phyloP scores from a whole-genome alignment of 2,329 filamentous ascomycete species.

The Fusarium solani-melongenae region DNA sequence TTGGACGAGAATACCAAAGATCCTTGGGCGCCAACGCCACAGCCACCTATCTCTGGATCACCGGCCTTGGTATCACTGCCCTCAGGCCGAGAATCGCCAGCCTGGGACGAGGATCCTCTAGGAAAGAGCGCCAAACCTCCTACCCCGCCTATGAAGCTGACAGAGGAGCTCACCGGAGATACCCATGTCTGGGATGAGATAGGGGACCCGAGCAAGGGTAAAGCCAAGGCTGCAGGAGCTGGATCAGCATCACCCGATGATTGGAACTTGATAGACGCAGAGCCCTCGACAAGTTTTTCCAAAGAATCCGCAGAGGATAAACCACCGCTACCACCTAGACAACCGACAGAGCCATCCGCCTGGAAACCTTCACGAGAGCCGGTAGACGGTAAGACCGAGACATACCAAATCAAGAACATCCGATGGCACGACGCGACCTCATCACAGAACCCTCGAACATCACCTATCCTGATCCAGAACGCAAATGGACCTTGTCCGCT shows the following conservation, averaged over 20 bases:
- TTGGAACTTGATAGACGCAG: constrained; percentile 64
- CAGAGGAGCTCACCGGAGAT: constrained; percentile 53
- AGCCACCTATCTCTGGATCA: constrained; percentile 41
- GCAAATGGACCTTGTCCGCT: constrained; percentile 94
- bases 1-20: constrained; percentile 44
- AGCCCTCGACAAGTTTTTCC: constrained; percentile 41
- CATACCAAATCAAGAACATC: constrained; percentile 93
- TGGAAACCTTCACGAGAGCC: constrained; percentile 56
- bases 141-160: constrained; percentile 39
- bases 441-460: constrained; percentile 73
- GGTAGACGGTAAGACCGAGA: constrained; percentile 70
- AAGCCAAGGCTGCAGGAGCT: constrained; percentile 47
- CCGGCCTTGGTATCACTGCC: constrained; percentile 51
- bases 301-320: constrained; percentile 28
- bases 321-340: constrained; percentile 54
- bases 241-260: constrained; percentile 51
- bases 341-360: constrained; percentile 41
- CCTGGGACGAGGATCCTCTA: constrained; percentile 53
- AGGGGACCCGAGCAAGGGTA: constrained; percentile 54
- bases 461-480: constrained; percentile 92
- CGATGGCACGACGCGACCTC: constrained; percentile 79
- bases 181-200: constrained; percentile 64
- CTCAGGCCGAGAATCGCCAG: constrained; percentile 51
- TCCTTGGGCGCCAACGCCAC: constrained; percentile 46
- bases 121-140: constrained; percentile 41